Evolutionary conservation across 2,329 filamentous ascomycete genomes (phyloP).

Genomic region (Bipolaris sorokiniana): DNA sequence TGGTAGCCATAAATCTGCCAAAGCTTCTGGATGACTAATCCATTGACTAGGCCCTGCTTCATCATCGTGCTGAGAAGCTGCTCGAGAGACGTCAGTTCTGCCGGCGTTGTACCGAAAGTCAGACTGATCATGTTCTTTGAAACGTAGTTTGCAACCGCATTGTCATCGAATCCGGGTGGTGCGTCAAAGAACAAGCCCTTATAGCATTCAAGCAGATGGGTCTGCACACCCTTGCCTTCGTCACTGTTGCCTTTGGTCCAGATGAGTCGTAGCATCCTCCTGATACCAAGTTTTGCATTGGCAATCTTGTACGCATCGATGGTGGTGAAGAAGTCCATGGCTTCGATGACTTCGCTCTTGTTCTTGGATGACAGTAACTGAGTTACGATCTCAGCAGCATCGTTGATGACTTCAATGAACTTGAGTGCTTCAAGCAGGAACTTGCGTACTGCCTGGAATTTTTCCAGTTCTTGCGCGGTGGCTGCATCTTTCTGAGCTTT

Average conservation of each 20-base stretch:
- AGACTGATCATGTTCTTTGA: constrained; percentile 99
- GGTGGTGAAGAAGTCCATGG: constrained; percentile 97
- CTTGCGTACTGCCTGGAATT: constrained; percentile 83
- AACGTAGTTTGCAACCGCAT: constrained; percentile 93
- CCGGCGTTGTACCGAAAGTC: constrained; percentile 92
- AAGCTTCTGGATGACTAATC: constrained; percentile 85
- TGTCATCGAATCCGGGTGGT: constrained; percentile 82
- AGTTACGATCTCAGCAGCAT: constrained; percentile 78
- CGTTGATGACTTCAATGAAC: constrained; percentile 90
- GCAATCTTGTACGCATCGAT: constrained; percentile 96
- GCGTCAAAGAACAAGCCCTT: constrained; percentile 95
- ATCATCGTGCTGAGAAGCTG: constrained; percentile 97
- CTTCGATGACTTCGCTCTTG: constrained; percentile 98
- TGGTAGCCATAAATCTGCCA: constrained; percentile 98
- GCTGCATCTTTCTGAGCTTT: constrained; percentile 87
- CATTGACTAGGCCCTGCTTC: constrained; percentile 85
- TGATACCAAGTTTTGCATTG: constrained; percentile 88
- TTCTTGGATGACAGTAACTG: constrained; percentile 93
- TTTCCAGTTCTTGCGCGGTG: constrained; percentile 85
- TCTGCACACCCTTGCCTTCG: constrained; percentile 97
- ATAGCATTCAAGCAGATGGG: constrained; percentile 96
- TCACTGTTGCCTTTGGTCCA: constrained; percentile 99
- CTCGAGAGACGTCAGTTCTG: constrained; percentile 92
- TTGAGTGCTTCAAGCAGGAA: constrained; percentile 93
- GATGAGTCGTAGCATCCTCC: constrained; percentile 93